Percentiles rank a stretch among this genome's conserved stretches.
phyloP scores from a whole-genome alignment of 129 eudicot genomes.

The Silybum marianum region DNA sequence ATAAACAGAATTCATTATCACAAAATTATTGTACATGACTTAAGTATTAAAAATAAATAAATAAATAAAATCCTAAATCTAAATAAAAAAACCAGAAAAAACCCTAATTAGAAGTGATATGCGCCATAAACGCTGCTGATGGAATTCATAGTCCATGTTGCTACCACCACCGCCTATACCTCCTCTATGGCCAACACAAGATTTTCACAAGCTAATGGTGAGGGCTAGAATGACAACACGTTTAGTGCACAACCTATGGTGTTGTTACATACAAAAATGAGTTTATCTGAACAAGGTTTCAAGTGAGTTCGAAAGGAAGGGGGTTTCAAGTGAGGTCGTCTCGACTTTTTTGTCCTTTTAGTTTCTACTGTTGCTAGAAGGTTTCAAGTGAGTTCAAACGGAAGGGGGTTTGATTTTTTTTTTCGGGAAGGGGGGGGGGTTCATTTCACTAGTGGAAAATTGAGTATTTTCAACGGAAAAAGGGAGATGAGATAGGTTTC shows the following conservation, averaged over 20 bases:
- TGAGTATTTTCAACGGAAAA: no score
- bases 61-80: no score
- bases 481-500: not conserved
- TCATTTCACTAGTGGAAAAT: no score
- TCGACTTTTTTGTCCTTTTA: not conserved
- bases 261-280: not conserved
- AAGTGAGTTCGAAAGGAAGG: no score
- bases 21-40: not conserved
- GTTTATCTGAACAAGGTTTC: not conserved
- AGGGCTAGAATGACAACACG: not conserved
- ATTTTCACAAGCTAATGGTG: not conserved
- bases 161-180: not conserved
- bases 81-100: no score
- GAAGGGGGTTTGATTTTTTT: not conserved
- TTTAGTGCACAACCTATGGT: not conserved
- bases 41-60: no score
- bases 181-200: not conserved
- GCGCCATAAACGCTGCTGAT: no score
- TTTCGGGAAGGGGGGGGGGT: not conserved
- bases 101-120: no score
- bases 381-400: not conserved
- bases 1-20: not conserved
- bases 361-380: not conserved
- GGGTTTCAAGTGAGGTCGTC: not conserved
- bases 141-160: not conserved